Base-by-base conservation (phyloP, 2,329 filamentous ascomycete genomes). In the Graphiopsis chlorocephala region DNA sequence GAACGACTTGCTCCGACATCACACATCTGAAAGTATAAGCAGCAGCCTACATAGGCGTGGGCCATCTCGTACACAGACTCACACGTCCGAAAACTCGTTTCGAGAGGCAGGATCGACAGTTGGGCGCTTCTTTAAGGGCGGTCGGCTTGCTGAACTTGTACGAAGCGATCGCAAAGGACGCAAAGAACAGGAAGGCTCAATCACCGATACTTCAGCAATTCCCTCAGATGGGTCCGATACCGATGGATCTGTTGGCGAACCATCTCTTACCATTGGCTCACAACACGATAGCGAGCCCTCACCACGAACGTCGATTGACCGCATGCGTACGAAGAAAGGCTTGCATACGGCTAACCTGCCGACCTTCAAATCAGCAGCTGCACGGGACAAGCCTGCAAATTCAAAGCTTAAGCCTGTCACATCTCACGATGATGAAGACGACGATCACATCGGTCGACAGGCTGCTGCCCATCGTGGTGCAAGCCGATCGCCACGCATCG, bases 71-170 rank as follows among this genome's bases (percentile, higher is more conserved):
- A 62, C 60, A 11, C 31, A 62, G 5, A 62, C 47, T 10, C 38
- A 45, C n/a, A 45, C 48, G 12, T 45, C 60, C 26, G 62, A 64
- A 28, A 33, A 55, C 17, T 64, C 68, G 2, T 62, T 59, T 4
- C 79, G 77, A 66, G 79, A 82, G 45, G 74, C 77, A 5, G 72
- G 74, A 45, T 86, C 85, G 11, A 87, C 85, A 38, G 82, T 92
- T 10, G 86, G 88, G 48, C 87, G 89, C 7, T 88, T 97, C 56
- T 90, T 97, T 78, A 94, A 92, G 78, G 89, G 88, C 2, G 86
- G 87, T 58, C 84, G 90, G 63, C 87, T 94, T 67, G 90, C 92
- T 66, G 90, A 86, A 31, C 84, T 92, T 31, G 85, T 96, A 2
- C 84, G 85, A n/a, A 83, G 82, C 66, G 87, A 62, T 31, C 60